Conservation (phyloP, 1,284 basidiomycete species). For the Laetiporus sulphureus region DNA sequence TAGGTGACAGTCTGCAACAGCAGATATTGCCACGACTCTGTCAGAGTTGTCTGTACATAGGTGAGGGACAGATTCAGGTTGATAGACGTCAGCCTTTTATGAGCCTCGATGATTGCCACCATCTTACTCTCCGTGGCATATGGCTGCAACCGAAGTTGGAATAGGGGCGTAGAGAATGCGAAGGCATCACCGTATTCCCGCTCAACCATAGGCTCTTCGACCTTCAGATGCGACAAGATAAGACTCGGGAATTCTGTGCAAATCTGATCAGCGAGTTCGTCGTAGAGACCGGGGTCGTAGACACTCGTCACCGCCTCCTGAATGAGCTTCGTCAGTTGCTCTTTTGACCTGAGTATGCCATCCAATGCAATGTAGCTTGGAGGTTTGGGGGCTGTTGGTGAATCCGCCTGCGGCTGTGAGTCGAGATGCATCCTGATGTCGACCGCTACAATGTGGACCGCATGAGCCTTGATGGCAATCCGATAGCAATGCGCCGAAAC, state of each 20-base stretch:
- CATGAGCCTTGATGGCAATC: conserved; percentile 68
- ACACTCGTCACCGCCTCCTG: conserved; percentile 61
- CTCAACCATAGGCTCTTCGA: conserved; percentile 55
- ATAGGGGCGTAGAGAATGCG: conserved; percentile 52
- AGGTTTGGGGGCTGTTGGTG: conserved; percentile 37
- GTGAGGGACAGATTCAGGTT: conserved; percentile 84
- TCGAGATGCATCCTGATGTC: conserved; percentile 59
- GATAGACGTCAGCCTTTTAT: conserved; percentile 54
- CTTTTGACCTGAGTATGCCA: conserved; percentile 47
- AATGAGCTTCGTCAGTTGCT: conserved; percentile 55
- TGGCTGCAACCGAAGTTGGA: conserved; percentile 48
- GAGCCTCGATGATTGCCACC: conserved; percentile 38
- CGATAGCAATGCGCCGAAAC: conserved; percentile 65
- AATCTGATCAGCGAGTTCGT: conserved; percentile 42
- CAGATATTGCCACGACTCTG: conserved; percentile 75
- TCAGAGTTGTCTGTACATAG: conserved; percentile 69
- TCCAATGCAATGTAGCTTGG: conserved; percentile 54
- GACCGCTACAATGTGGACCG: conserved; percentile 63
- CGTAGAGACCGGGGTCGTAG: conserved; percentile 67
- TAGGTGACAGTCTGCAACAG: conserved; percentile 61
- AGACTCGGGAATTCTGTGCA: conserved; percentile 46
- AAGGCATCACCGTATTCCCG: conserved; percentile 81
- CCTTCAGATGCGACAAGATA: conserved; percentile 56
- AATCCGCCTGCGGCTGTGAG: conserved; percentile 24
- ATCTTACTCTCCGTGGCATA: conserved; percentile 37